Conservation (phyloP, 345 rosid species). For the Populus alba region DNA sequence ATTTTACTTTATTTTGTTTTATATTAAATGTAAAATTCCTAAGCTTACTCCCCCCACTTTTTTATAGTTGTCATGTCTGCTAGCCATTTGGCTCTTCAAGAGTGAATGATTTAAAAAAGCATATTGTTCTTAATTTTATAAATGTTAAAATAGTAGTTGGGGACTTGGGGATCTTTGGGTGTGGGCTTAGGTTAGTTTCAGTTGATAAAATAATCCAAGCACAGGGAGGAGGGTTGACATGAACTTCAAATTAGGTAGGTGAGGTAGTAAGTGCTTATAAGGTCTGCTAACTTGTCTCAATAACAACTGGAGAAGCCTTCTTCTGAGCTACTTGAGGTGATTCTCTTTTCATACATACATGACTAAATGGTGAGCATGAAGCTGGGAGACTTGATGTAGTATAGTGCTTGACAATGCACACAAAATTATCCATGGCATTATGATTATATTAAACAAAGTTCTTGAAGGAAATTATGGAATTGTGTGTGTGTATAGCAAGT, state of each 20-base stretch:
- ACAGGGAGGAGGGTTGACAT: not conserved
- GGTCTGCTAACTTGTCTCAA: not conserved
- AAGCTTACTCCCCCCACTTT: not conserved
- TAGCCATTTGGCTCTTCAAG: not conserved
- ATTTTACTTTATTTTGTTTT: not conserved
- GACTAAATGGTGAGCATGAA: not conserved
- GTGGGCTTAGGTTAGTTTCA: not conserved
- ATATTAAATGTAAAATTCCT: not conserved
- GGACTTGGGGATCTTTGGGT: not conserved
- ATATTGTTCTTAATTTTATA: not conserved
- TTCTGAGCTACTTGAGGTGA: not conserved
- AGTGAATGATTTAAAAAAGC: not conserved
- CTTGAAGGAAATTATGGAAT: too few species aligned
- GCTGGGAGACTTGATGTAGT: not conserved
- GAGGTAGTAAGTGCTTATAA: not conserved
- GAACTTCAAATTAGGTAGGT: not conserved
- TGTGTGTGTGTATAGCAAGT: too few species aligned
- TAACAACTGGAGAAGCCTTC: not conserved
- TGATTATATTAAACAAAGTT: too few species aligned
- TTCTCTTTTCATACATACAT: too few species aligned
- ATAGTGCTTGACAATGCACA: too few species aligned
- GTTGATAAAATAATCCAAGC: not conserved
- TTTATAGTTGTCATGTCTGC: not conserved
- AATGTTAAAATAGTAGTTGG: not conserved
- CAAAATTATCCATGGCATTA: too few species aligned